phyloP scores from a whole-genome alignment of 129 eudicot species.

The Smallanthus sonchifolius region DNA sequence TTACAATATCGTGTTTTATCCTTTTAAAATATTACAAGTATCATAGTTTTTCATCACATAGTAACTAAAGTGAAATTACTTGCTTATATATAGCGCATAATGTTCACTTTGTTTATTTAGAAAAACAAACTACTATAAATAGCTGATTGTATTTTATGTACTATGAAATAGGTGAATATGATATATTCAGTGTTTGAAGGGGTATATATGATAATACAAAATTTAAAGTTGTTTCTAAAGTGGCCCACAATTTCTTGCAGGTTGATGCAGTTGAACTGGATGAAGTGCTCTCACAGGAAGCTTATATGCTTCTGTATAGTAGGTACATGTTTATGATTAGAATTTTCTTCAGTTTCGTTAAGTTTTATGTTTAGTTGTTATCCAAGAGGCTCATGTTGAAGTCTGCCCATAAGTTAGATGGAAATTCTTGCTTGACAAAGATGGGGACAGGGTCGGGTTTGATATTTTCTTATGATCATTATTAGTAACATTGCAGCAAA shows the following conservation, averaged over 20 bases:
- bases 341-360: neutral
- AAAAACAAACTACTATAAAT: neutral
- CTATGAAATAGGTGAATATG: neutral
- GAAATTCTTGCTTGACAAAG: neutral
- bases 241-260: slow-evolving; percentile 34
- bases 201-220: neutral
- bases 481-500: neutral
- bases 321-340: slow-evolving; percentile 35
- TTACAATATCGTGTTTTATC: neutral
- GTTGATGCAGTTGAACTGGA: slow-evolving; percentile 75
- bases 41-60: neutral
- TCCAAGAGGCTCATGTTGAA: neutral
- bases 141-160: neutral
- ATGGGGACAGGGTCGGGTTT: neutral
- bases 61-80: neutral
- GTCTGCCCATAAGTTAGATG: neutral
- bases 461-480: neutral
- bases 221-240: neutral
- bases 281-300: slow-evolving; percentile 94
- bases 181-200: neutral
- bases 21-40: neutral
- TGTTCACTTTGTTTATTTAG: neutral
- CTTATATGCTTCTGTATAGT: slow-evolving; percentile 92
- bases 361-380: neutral
- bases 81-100: neutral